Evolutionary conservation across 306 rosid species (phyloP), one percentile per base, ranked within the genome.

Genomic region (Adenanthera pavonina): DNA sequence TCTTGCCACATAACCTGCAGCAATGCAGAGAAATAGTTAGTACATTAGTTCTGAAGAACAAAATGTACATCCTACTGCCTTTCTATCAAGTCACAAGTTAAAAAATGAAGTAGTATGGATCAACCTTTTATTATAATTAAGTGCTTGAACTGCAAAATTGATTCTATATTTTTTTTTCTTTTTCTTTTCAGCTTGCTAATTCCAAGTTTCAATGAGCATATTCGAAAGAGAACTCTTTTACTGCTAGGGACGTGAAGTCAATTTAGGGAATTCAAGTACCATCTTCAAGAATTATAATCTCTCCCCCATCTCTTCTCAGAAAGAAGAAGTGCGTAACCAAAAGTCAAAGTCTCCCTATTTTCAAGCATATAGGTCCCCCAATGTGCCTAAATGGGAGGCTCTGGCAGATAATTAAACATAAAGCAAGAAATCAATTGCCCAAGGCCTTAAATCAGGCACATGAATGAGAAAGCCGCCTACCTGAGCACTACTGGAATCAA

Each of bases 1-100:
- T 91, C 98, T 84, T 94, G 97, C 97, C 97, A 94, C 71, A 73
- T 52, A 68, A 80, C 91, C 98, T 92, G 93, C 81, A 77, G 65
- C 66, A 61, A 78, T 54, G 80, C 70, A 81, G 51, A 49, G 13
- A 72, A 74, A 57, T 3, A 70, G 59, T 77, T 72, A 80, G 67
- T 60, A 59, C 17, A 44, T 43, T n/a, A 70, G 25, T 60, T 85
- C 61, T 48, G 61, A 47, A 38, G 74, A 81, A 68, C 51, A 85
- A 16, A 53, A 14, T 78, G 38, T 1, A 69, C 33, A 62, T 54
- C 6, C 60, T 36, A 64, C 43, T 75, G 64, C 70, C 69, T 76
- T 64, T n/a, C 25, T 69, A 68, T 52, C 69, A 66, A 72, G 30
- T 64, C 61, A 49, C 53, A 69, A 44, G 68, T 34, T 61, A 30